Evolutionary conservation across 1,284 basidiomycete species (phyloP).

Genomic region (Polyporus tsugae): DNA sequence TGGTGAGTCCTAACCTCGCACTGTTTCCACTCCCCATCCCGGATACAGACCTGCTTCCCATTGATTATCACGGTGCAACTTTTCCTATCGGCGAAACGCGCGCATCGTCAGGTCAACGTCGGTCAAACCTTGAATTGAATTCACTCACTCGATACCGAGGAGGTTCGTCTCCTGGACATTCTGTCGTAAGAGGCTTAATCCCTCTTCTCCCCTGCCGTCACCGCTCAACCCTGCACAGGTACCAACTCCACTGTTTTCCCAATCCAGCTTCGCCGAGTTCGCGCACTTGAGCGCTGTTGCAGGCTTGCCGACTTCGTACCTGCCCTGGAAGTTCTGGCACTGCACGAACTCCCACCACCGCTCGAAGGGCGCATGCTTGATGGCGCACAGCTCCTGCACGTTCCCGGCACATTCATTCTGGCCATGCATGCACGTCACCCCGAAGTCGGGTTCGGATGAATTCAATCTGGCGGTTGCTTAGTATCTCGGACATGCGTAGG

Average conservation of each 20-base stretch:
- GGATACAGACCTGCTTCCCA: slow-evolving; percentile 73
- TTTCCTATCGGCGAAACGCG: slow-evolving; percentile 54
- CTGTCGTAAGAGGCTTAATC: slow-evolving; percentile 64
- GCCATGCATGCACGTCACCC: slow-evolving; percentile 84
- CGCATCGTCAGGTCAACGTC: slow-evolving; percentile 18
- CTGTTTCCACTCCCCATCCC: slow-evolving; percentile 81
- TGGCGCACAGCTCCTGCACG: slow-evolving; percentile 84
- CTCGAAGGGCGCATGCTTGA: slow-evolving; percentile 58
- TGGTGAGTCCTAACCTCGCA: slow-evolving; percentile 74
- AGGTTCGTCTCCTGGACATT: slow-evolving; percentile 60
- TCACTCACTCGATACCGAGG: slow-evolving; percentile 64
- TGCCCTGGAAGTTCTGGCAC: slow-evolving; percentile 80
- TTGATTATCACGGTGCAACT: slow-evolving; percentile 88
- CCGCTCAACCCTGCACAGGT: slow-evolving; percentile 66
- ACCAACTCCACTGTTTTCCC: slow-evolving; percentile 67
- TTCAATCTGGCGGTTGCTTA: slow-evolving; percentile 58
- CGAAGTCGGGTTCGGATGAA: slow-evolving; percentile 68
- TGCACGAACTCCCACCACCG: slow-evolving; percentile 79
- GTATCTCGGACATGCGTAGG: background rate
- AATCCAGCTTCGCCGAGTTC: slow-evolving; percentile 67
- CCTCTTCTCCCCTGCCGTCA: slow-evolving; percentile 66
- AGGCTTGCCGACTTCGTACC: slow-evolving; percentile 68
- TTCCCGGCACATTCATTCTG: slow-evolving; percentile 86
- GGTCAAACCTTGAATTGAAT: slow-evolving; percentile 1
- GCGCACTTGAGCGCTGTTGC: slow-evolving; percentile 76